A percentile compares a stretch with the other conserved stretches of the same genome.
Conservation (phyloP, 2,329 filamentous ascomycete genomes). For the Cladosporium halotolerans region DNA sequence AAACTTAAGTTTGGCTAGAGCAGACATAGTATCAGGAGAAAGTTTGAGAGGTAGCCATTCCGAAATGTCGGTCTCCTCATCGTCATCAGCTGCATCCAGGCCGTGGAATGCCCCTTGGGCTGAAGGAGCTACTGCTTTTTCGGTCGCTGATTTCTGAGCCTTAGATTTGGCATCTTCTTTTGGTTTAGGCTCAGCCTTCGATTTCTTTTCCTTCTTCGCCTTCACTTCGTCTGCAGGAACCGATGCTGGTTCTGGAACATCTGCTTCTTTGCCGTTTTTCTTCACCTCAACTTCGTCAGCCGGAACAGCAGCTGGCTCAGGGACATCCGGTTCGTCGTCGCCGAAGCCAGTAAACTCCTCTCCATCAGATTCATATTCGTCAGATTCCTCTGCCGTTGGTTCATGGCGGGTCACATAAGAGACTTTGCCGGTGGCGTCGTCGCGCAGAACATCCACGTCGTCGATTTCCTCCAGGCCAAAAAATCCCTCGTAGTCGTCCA, state of each 20-base stretch:
- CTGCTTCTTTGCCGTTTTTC: conserved; percentile 23
- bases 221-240: conserved; percentile 18
- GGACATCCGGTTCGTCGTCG: conserved; percentile 26
- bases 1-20: conserved; percentile 75
- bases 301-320: conserved; percentile 19
- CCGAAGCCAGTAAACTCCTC: conserved; percentile 63
- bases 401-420: conserved; percentile 31
- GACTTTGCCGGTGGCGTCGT: conserved; percentile 44
- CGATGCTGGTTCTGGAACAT: conserved; percentile 21
- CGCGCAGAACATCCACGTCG: conserved; percentile 74
- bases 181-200: conserved; percentile 20
- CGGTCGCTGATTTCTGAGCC: conserved; percentile 1
- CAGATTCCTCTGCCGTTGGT: conserved; percentile 25
- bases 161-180: conserved; percentile 17
- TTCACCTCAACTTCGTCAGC: conserved; percentile 19
- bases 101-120: conserved; percentile 46
- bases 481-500: conserved; percentile 89
- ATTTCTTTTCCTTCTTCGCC: conserved; percentile 21
- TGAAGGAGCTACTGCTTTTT: not conserved
- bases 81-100: conserved; percentile 43
- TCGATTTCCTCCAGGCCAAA: conserved; percentile 88
- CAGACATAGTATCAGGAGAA: conserved; percentile 63
- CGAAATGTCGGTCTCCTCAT: conserved; percentile 64
- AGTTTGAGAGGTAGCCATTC: conserved; percentile 72
- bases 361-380: conserved; percentile 30